Base-by-base conservation (phyloP, 1,284 basidiomycete genomes). In the Ceratobasidium sp. region DNA sequence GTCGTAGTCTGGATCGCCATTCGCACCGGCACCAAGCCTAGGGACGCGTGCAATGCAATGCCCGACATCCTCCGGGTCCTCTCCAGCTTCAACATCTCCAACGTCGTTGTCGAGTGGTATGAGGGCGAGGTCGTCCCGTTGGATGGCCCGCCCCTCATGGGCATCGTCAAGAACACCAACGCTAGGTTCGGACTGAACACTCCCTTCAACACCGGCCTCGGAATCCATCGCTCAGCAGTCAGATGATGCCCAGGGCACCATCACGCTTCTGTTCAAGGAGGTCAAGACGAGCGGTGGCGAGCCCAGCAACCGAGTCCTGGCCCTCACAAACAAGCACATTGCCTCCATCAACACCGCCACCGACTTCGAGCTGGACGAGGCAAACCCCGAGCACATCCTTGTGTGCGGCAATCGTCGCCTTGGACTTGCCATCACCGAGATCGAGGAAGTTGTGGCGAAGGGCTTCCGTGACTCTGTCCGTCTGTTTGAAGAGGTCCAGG, bases 91-190 rank as follows among this genome's bases (percentile, higher is more conserved):
- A 23, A 77, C 30, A 65, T 54, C 60, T 35, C 79, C 48, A 35
- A 79, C 70, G 81, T 59, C 3, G 81, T 80, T 3, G 80, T 82
- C 5, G 82, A 82, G 65, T 83, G 81, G 81, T 23, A 78, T 80
- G 60, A 80, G 59, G 75, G 52, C 0, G n/a, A 41, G 38, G 38
- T 10, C 5, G 27, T 41, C 62, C 35, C 14, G 68, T 20, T 74
- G 14, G n/a, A 60, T 2, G 69, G 77, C 57, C 77, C 77, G 16
- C 48, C 55, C 14, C 77, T 78, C 23, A 3, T 79, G 77, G 41
- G 60, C 30, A 10, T 38, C 38, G 44, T 38, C 50, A 57, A 73
- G 48, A 48, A 73, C 67, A 73, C 30, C 69, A 66, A 78, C 57
- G n/a, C 78, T 59, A 38, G 27, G 27, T 30, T 30, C 27, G 27